These are phyloP conservation scores for Amauroascus verrucosus DNA, from an alignment of 2,329 filamentous ascomycete species.

Conservation along the genomic window DNA sequence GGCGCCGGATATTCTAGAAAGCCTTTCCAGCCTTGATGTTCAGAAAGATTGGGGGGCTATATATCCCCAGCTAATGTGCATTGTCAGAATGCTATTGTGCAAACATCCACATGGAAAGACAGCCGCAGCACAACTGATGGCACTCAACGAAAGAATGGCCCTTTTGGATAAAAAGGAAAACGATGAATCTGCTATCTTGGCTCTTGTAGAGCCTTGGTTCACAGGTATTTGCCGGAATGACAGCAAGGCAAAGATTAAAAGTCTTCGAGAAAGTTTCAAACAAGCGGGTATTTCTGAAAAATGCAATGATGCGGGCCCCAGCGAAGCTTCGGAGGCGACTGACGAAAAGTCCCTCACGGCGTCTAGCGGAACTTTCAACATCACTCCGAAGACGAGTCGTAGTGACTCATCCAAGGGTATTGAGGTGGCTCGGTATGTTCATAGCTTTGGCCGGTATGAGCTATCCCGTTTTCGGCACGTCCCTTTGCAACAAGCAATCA, in stretches of 20 bases:
- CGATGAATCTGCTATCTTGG: neutral
- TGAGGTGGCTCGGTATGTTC: neutral
- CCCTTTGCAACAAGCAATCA: neutral
- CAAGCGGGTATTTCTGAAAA: neutral
- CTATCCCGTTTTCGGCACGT: neutral
- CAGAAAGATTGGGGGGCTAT: neutral
- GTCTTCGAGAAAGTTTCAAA: neutral
- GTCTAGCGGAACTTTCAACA: neutral
- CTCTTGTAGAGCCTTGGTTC: neutral
- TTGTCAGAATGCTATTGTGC: conserved; percentile 1
- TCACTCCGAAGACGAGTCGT: neutral
- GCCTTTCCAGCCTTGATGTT: neutral
- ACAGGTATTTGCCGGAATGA: neutral
- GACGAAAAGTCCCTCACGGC: neutral
- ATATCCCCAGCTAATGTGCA: neutral
- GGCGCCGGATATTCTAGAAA: neutral
- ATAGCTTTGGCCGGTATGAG: neutral
- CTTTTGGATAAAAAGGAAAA: neutral
- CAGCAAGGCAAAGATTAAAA: neutral
- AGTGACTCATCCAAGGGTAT: neutral
- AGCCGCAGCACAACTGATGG: neutral
- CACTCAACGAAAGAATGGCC: neutral
- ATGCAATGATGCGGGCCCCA: too few species aligned
- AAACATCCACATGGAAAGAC: neutral
- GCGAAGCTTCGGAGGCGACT: neutral